Conservation (phyloP, 2,329 filamentous ascomycete genomes). For the Cladophialophora psammophila region DNA sequence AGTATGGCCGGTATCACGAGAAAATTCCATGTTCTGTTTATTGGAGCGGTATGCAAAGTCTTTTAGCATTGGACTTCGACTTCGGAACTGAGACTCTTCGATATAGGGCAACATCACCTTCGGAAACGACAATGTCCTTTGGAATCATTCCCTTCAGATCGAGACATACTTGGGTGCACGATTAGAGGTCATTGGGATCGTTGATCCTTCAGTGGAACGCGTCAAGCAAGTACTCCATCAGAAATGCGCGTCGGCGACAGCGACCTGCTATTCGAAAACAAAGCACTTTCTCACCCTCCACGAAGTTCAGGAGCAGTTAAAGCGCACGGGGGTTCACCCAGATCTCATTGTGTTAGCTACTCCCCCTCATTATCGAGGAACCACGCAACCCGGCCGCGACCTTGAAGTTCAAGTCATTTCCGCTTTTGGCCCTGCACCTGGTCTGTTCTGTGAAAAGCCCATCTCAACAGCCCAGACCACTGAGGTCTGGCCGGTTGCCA, state of each 20-base stretch:
- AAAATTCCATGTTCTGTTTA: neutral
- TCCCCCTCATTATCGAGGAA: slow-evolving; percentile 11
- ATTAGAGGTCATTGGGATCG: slow-evolving; percentile 10
- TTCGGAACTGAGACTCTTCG: neutral
- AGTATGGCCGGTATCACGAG: neutral
- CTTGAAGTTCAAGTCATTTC: neutral
- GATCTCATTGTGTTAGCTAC: slow-evolving; percentile 4
- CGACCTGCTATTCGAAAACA: slow-evolving; percentile 7
- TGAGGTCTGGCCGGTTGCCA: neutral
- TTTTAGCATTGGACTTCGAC: neutral
- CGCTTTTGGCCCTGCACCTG: slow-evolving; percentile 1
- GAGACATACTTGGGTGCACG: slow-evolving; percentile 7
- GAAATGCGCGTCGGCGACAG: slow-evolving; percentile 3
- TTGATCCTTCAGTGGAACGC: slow-evolving; percentile 18
- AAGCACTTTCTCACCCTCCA: slow-evolving; percentile 4
- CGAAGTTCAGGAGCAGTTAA: slow-evolving; percentile 3
- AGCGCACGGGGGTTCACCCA: neutral
- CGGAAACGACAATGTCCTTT: slow-evolving; percentile 20
- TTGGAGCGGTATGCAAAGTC: slow-evolving; percentile 1
- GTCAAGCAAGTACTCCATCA: slow-evolving; percentile 4
- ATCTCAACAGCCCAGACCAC: slow-evolving; percentile 4
- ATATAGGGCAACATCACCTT: slow-evolving; percentile 20
- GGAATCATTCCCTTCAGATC: slow-evolving; percentile 23
- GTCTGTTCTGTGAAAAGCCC: neutral
- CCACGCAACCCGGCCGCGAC: slow-evolving; percentile 7